A percentile compares a stretch with the other conserved stretches of the same genome.
Evolutionary conservation across 148 eudicot genomes (phyloP).

Genomic region (Gaultheria prostrata): DNA sequence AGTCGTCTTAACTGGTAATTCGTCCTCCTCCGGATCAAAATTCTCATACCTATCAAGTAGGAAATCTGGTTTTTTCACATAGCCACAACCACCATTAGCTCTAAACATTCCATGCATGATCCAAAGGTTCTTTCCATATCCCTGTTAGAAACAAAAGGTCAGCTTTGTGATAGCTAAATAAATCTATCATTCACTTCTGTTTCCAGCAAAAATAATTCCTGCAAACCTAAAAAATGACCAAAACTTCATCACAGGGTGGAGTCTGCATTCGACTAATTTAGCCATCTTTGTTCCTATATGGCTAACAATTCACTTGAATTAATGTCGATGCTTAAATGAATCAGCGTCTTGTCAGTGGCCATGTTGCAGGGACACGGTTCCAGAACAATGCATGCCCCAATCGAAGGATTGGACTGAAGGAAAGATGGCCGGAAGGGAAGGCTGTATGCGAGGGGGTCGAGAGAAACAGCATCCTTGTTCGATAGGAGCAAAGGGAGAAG

Average conservation of each 20-base stretch:
- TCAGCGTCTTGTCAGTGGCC: not conserved
- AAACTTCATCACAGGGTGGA: not conserved
- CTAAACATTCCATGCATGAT: slow-evolving; percentile 75
- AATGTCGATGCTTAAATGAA: not conserved
- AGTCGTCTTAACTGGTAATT: slow-evolving; percentile 30
- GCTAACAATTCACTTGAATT: not conserved
- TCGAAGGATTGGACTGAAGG: not conserved
- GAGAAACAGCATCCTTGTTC: not conserved
- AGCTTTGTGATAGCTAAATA: not conserved
- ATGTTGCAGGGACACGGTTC: not conserved
- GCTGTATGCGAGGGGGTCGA: not conserved
- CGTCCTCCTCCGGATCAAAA: slow-evolving; percentile 33
- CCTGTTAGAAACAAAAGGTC: slow-evolving; percentile 28
- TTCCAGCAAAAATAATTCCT: not conserved
- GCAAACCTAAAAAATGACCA: not conserved
- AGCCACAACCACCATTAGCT: slow-evolving; percentile 77
- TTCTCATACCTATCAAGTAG: slow-evolving; percentile 31
- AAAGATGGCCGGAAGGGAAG: not conserved
- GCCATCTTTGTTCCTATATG: not conserved
- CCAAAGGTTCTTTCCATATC: slow-evolving; percentile 58
- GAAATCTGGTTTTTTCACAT: slow-evolving; percentile 63
- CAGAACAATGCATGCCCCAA: not conserved
- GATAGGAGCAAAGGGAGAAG: not conserved
- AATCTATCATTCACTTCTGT: not conserved
- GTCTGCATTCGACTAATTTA: not conserved